A percentile compares a stretch with the other conserved stretches of the same genome.
Evolutionary conservation across 257 asterid genomes (phyloP).

Genomic region (Echium plantagineum): DNA sequence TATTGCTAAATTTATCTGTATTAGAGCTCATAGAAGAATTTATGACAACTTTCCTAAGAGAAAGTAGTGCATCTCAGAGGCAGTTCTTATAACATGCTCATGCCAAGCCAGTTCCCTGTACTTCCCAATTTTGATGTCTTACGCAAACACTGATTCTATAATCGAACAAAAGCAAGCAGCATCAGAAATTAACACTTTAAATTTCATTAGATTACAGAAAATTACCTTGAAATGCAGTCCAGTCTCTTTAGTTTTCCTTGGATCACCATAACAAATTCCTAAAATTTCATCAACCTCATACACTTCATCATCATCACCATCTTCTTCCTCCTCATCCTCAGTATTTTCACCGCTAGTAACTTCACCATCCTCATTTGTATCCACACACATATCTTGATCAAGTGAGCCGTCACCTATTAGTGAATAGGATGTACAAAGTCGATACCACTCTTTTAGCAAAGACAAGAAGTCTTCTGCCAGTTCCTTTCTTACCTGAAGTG

Average conservation of each 20-base stretch:
- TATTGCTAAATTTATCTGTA: too few species aligned
- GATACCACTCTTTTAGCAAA: constrained; percentile 32
- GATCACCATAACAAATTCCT: constrained; percentile 35
- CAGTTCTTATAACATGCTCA: too few species aligned
- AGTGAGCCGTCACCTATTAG: constrained; percentile 5
- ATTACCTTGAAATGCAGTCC: constrained; percentile 33
- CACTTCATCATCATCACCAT: constrained; percentile 8
- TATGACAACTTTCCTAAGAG: too few species aligned
- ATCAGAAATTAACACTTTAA: neutral
- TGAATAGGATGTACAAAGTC: constrained; percentile 23
- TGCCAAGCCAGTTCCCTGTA: too few species aligned
- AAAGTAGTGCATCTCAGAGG: too few species aligned
- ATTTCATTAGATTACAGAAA: neutral
- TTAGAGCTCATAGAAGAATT: too few species aligned
- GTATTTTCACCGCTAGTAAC: neutral
- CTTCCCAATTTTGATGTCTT: too few species aligned
- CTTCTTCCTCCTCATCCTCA: constrained; percentile 6
- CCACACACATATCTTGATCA: neutral
- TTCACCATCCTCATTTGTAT: constrained; percentile 3
- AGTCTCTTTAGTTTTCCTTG: constrained; percentile 10
- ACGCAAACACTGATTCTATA: too few species aligned
- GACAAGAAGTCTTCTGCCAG: constrained; percentile 23
- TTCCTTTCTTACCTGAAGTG: constrained; percentile 30
- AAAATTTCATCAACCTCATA: constrained; percentile 31
- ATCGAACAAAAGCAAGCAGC: too few species aligned